Evolutionary conservation across 1,284 basidiomycete species (phyloP).

Genomic region (Heterobasidion occidentale): DNA sequence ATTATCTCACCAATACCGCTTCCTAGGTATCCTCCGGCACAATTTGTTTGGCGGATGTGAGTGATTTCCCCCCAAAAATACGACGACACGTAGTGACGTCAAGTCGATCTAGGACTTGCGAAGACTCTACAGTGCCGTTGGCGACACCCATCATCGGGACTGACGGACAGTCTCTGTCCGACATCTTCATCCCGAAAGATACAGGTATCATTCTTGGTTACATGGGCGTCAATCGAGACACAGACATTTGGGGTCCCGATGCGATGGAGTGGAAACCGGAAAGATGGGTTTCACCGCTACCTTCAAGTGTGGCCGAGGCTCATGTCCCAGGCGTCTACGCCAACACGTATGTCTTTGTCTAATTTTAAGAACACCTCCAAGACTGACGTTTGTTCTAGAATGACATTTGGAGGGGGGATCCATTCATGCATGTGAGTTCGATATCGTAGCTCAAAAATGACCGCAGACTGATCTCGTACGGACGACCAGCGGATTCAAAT

Average conservation of each 20-base stretch:
- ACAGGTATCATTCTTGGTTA: slow-evolving; percentile 33
- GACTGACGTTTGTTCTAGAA: background rate
- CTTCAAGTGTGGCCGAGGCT: background rate
- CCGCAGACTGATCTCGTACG: background rate
- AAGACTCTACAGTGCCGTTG: background rate
- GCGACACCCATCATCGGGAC: background rate
- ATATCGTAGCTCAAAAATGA: background rate
- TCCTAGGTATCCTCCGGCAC: slow-evolving; percentile 4
- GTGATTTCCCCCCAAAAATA: background rate
- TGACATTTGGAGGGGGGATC: background rate
- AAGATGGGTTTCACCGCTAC: slow-evolving; percentile 20
- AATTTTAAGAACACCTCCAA: background rate
- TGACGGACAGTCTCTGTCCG: background rate
- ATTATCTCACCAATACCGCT: background rate
- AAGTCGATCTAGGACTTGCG: background rate
- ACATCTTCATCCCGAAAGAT: slow-evolving; percentile 22
- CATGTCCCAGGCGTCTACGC: background rate
- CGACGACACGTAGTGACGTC: background rate
- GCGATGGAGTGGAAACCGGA: slow-evolving; percentile 34
- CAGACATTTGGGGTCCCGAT: slow-evolving; percentile 32
- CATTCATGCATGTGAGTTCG: background rate
- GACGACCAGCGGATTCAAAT: background rate
- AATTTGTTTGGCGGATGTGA: slow-evolving; percentile 1
- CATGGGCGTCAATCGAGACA: slow-evolving; percentile 27
- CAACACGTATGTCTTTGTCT: background rate